A percentile compares a stretch with the other conserved stretches of the same genome.
Conservation (phyloP, 768 basidiomycete genomes). For the Suillus americanus region DNA sequence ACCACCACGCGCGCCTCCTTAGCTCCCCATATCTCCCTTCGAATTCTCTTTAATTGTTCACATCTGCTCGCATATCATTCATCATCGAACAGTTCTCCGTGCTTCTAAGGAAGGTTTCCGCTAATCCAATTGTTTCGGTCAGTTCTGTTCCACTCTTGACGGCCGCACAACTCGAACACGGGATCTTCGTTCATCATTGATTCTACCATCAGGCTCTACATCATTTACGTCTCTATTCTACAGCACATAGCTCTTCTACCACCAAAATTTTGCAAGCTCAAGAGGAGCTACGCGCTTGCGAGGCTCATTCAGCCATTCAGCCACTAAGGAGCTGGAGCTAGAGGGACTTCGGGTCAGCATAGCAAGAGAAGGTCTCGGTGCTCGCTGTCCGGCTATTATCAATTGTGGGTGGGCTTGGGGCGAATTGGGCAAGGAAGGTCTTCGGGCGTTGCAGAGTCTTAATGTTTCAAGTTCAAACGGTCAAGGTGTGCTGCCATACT, state of each 20-base stretch:
- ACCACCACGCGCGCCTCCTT: too few species aligned
- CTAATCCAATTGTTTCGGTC: too few species aligned
- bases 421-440: conserved; percentile 63
- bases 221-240: conserved; percentile 42
- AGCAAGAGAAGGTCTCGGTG: conserved; percentile 59
- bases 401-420: conserved; percentile 70
- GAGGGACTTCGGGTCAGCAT: conserved; percentile 47
- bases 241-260: conserved; percentile 19
- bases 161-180: too few species aligned
- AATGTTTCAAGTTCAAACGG: background rate
- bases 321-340: conserved; percentile 66
- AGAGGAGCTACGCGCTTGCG: conserved; percentile 78
- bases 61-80: too few species aligned
- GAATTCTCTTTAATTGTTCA: too few species aligned
- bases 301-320: conserved; percentile 70
- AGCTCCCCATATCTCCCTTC: too few species aligned
- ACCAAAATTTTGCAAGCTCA: conserved; percentile 66
- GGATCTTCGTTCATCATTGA: conserved; percentile 35
- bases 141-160: too few species aligned
- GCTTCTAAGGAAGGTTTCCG: too few species aligned
- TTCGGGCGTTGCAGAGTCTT: conserved; percentile 30
- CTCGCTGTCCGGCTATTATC: conserved; percentile 61
- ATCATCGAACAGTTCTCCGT: too few species aligned
- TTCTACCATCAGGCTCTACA: conserved; percentile 36
- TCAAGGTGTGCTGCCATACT: conserved; percentile 4